A percentile compares a stretch with the other conserved stretches of the same genome.
These are phyloP conservation scores for Penicillium argentinense DNA, from an alignment of 495 filamentous ascomycete species.

Conservation along the genomic window DNA sequence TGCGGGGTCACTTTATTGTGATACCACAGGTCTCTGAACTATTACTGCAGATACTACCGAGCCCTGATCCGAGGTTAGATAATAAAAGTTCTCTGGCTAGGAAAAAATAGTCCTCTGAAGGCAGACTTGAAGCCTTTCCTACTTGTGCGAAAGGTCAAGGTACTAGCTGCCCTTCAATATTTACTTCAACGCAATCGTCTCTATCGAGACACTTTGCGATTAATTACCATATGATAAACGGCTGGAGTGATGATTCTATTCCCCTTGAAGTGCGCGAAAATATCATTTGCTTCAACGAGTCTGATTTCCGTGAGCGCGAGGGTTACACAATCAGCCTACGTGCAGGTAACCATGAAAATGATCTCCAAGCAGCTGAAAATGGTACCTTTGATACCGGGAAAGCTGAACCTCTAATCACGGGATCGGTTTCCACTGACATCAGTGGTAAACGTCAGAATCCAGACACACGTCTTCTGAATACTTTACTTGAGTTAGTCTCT, in stretches of 20 bases:
- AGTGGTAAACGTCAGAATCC: conserved; percentile 18
- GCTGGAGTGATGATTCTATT: background rate
- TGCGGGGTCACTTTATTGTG: conserved; percentile 14
- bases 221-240: background rate
- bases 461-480: conserved; percentile 7
- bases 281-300: background rate
- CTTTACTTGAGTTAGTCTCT: too few species aligned
- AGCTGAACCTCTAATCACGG: background rate
- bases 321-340: conserved; percentile 8
- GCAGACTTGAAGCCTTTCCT: conserved; percentile 5
- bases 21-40: conserved; percentile 12
- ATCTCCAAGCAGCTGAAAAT: conserved; percentile 4
- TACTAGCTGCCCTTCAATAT: conserved; percentile 11
- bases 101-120: background rate
- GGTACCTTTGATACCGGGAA: background rate
- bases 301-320: background rate
- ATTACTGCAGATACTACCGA: conserved; percentile 13
- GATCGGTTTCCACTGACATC: conserved; percentile 13
- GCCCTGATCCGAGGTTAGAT: background rate
- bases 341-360: conserved; percentile 7
- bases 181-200: conserved; percentile 6
- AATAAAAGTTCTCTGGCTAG: conserved; percentile 8
- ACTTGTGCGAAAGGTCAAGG: conserved; percentile 5
- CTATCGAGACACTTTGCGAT: background rate
- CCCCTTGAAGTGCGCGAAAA: background rate